These are phyloP conservation scores for Kappamyces sp. DNA, from an alignment of 192 early-diverging fungal species.

Conservation along the genomic window DNA sequence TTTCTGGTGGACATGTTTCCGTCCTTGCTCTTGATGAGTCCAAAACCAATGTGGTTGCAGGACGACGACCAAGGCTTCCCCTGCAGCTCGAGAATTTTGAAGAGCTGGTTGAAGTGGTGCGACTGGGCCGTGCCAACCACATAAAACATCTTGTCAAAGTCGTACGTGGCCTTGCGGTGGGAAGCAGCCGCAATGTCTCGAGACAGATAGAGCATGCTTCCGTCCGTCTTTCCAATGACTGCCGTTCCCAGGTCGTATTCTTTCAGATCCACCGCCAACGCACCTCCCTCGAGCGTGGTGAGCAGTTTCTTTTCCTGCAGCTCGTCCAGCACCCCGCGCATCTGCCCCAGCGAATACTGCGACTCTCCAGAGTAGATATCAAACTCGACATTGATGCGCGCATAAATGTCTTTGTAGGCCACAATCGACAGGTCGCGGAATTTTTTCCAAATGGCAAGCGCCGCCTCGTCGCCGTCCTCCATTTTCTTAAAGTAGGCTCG, in stretches of 20 bases:
- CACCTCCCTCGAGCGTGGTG: slow-evolving; percentile 66
- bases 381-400: slow-evolving; percentile 84
- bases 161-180: slow-evolving; percentile 77
- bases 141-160: slow-evolving; percentile 91
- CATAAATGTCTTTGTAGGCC: slow-evolving; percentile 89
- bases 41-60: slow-evolving; percentile 89
- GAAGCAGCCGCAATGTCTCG: slow-evolving; percentile 95
- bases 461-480: slow-evolving; percentile 82
- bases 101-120: slow-evolving; percentile 88
- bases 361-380: slow-evolving; percentile 96
- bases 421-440: slow-evolving; percentile 86
- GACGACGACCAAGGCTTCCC: slow-evolving; percentile 74
- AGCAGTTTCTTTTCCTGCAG: slow-evolving; percentile 68
- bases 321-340: slow-evolving; percentile 63
- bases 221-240: slow-evolving; percentile 84
- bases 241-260: slow-evolving; percentile 76
- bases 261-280: slow-evolving; percentile 78
- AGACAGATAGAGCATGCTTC: slow-evolving; percentile 88
- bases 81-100: slow-evolving; percentile 83
- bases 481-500: slow-evolving; percentile 88
- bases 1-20: slow-evolving; percentile 89
- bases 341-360: slow-evolving; percentile 66
- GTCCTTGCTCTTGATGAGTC: slow-evolving; percentile 78
- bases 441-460: slow-evolving; percentile 75
- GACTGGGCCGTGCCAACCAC: slow-evolving; percentile 87